Conservation (phyloP, 1,139 yeast species). For the Suhomyces coccinellae region DNA sequence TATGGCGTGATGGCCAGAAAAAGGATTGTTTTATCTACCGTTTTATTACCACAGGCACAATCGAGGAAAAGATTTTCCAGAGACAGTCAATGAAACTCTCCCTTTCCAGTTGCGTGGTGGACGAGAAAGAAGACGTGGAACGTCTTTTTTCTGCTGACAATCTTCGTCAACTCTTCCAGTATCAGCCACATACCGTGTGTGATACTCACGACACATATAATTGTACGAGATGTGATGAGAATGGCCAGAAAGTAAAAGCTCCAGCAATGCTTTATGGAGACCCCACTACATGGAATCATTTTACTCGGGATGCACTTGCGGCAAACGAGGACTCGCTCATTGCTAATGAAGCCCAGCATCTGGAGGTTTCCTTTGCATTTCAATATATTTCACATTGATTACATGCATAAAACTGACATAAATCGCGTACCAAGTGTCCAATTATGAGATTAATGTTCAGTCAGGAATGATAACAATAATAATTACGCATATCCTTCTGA, state of each 20-base stretch:
- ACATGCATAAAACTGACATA: background rate
- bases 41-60: slow-evolving; percentile 91
- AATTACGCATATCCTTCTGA: no score
- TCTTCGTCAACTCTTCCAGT: slow-evolving; percentile 73
- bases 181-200: slow-evolving; percentile 65
- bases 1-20: slow-evolving; percentile 99
- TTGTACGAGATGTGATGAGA: slow-evolving; percentile 73
- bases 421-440: no score
- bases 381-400: slow-evolving; percentile 81
- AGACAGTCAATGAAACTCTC: slow-evolving; percentile 96
- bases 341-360: slow-evolving; percentile 66
- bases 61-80: slow-evolving; percentile 90
- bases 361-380: slow-evolving; percentile 82
- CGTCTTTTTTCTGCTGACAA: slow-evolving; percentile 83
- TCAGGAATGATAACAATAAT: no score
- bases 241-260: slow-evolving; percentile 62
- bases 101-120: slow-evolving; percentile 93
- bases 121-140: slow-evolving; percentile 94
- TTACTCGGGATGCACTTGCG: slow-evolving; percentile 59
- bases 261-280: slow-evolving; percentile 97
- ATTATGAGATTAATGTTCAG: no score
- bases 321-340: slow-evolving; percentile 75
- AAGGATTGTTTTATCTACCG: slow-evolving; percentile 94
- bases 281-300: slow-evolving; percentile 96
- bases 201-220: slow-evolving; percentile 93